Evolutionary conservation across 192 early-diverging fungal genomes (phyloP), one percentile per base, ranked within the genome.

Genomic region (Backusella australiensis): DNA sequence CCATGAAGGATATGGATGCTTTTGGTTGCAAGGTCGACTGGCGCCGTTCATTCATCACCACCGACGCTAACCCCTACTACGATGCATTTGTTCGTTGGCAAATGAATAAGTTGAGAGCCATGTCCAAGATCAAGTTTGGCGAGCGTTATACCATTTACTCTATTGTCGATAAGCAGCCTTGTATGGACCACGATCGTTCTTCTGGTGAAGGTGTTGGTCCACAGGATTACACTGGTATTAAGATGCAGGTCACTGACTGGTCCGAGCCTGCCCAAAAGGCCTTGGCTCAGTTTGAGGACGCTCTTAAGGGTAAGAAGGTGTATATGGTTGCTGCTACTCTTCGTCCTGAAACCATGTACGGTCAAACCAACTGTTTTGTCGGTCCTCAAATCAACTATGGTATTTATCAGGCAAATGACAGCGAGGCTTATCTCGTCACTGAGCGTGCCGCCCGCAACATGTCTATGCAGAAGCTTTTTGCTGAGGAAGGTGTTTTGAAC

Each of bases 321-420:
- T 99, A 86, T 83, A 83, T 98, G 73, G 95, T 98, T 15, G 97
- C 98, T 23, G 98, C 95, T 63, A 99, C 98, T 68, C 85, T 98
- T 69, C 90, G 96, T 35, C 98, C 98, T 3, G 98, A 99, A 86
- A 99, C 98, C 79, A 99, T 99, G 97, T 98, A 98, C 80, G 98
- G 96, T 72, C 96, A 98, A 84, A 99, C 96, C 72, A 98, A 98
- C 86, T 98, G 97, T 84, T 98, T 92, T 80, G 96, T 98, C 34
- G 96, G 96, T 70, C 89, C 91, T n/a, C 92, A 93, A 38, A 86
- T 99, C 74, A 92, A 89, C 52, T 99, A 99, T 78, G 96, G 96
- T 38, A 85, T 99, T 76, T 98, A 88, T 84, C 78, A 91, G 79
- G 92, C 91, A 34, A 85, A 90, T 72, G 91, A 92, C 19, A 82